Conservation (phyloP, 202 grass and related monocot species). For the Musa balbisiana region DNA sequence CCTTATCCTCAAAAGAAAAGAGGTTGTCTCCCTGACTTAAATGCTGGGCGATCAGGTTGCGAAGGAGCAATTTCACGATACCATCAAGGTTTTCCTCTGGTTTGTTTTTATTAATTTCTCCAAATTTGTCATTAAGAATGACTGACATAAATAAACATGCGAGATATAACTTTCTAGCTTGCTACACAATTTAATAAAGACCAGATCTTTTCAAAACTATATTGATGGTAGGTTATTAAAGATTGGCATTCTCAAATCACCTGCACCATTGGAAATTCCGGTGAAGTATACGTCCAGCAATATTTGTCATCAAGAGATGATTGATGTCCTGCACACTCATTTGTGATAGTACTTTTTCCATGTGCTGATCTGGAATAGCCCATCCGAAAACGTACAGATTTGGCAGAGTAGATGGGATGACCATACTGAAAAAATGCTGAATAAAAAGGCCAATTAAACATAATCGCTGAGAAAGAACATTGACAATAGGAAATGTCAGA, state of each 20-base stretch:
- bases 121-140: not conserved
- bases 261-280: conserved; percentile 10
- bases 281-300: conserved; percentile 7
- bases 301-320: not conserved
- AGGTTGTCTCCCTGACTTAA: no score
- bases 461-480: not conserved
- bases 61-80: no score
- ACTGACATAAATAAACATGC: not conserved
- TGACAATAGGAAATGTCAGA: not conserved
- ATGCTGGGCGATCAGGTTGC: no score
- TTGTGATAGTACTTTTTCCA: conserved; percentile 13
- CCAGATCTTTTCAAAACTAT: not conserved
- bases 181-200: not conserved
- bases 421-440: conserved; percentile 51
- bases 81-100: no score
- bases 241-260: not conserved
- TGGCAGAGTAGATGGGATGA: conserved; percentile 56
- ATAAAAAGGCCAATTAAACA: not conserved
- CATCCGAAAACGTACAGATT: conserved; percentile 47
- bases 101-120: no score
- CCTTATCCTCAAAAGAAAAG: no score
- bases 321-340: not conserved
- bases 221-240: not conserved
- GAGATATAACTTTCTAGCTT: not conserved
- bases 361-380: conserved; percentile 28